Base-by-base conservation (phyloP, 2,329 filamentous ascomycete genomes). In the Sporothrix mexicana region DNA sequence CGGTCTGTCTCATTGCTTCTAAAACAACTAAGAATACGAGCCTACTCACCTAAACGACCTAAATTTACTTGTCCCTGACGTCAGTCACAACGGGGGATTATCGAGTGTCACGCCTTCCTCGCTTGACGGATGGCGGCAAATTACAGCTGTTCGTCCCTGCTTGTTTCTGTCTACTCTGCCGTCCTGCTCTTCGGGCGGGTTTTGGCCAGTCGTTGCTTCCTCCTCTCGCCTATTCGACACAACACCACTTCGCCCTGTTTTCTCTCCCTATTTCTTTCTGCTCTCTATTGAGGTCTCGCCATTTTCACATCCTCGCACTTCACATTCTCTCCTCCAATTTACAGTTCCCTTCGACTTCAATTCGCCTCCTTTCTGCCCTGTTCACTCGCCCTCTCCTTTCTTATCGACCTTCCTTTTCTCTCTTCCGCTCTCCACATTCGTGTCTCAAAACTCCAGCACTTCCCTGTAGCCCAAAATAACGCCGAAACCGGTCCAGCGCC, bases 401-500 rank as follows among this genome's bases (percentile, higher is more conserved):
- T 43, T 43, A 47, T 17, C 41, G 68, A 59, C 36, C 53, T 47
- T 57, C 20, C 68, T 13, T 70, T 59, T 70, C 53, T 45, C 67
- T n/a, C 25, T 23, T 23, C 2, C n/a, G n/a, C 51, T 55, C 67
- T 45, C 67, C 67, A 57, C 67, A 45, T 57, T 57, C 51, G 2
- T 23, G 3, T 23, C 13, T 51, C 45, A n/a, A n/a, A n/a, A n/a
- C n/a, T 41, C 23, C 66, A 68, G 47, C 47, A 68, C 66, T 17
- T 45, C 36, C 30, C 30, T 36, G 30, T 36, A 36, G 7, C 30
- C 30, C 30, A 4, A 36, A 47, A 30, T 47, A 30, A 70, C 68
- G 68, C 68, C 68, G 68, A 70, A 47, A 70, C 53, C 53, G 41
- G 68, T 49, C 36, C 68, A 49, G 53, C 53, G 68, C 68, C 53